These are phyloP conservation scores for Collariella sp. DNA, from an alignment of 495 filamentous ascomycete species.

Conservation along the genomic window DNA sequence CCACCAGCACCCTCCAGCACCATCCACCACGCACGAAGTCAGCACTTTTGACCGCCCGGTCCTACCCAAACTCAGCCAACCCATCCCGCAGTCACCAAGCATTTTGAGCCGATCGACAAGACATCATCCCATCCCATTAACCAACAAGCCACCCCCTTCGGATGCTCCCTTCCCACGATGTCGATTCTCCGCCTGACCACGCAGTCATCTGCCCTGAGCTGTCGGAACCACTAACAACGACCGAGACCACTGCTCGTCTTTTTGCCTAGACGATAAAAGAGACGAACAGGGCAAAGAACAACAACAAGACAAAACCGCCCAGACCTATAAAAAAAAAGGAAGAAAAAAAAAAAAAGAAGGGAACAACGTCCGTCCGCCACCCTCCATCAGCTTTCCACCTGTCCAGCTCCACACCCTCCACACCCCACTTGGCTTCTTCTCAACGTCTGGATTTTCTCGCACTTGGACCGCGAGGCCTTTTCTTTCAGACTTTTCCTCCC, in stretches of 20 bases:
- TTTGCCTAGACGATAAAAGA: background rate
- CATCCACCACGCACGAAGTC: too few relatives aligned
- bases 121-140: background rate
- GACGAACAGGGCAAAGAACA: background rate
- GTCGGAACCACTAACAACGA: conserved; percentile 10
- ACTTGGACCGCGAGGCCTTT: conserved; percentile 1
- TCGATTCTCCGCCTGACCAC: conserved; percentile 11
- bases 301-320: background rate
- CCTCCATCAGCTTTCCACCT: background rate
- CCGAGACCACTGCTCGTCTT: background rate
- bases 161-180: conserved; percentile 8
- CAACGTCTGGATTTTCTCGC: conserved; percentile 12
- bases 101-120: background rate
- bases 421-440: conserved; percentile 11
- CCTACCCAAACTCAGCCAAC: background rate
- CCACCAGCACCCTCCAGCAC: too few relatives aligned
- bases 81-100: background rate
- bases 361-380: conserved; percentile 7
- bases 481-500: conserved; percentile 1
- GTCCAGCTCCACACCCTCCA: conserved; percentile 6
- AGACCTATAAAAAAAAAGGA: too few relatives aligned
- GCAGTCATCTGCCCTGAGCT: conserved; percentile 15
- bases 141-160: background rate
- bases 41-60: background rate
- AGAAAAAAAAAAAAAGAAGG: background rate